These are phyloP conservation scores for Physcomitrellopsis africana DNA, from an alignment of 225 moss, liverwort and hornwort species.

Conservation along the genomic window DNA sequence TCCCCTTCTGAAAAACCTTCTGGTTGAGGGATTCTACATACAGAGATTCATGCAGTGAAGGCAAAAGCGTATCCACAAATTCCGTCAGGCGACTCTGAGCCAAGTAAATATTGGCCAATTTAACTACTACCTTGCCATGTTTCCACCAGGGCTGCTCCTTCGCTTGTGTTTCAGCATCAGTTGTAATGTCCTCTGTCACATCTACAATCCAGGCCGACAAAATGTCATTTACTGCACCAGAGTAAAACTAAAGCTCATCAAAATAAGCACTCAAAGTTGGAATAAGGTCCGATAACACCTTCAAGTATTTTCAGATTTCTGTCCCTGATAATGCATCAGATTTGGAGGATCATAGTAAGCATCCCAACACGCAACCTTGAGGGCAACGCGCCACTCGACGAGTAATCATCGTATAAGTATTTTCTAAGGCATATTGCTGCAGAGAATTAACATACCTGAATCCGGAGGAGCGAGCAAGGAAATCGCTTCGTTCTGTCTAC, in stretches of 20 bases:
- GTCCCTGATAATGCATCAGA: constrained; percentile 7
- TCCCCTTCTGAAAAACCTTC: constrained; percentile 71
- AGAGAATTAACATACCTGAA: constrained; percentile 42
- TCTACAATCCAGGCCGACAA: constrained; percentile 38
- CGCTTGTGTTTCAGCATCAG: constrained; percentile 46
- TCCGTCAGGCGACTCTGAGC: constrained; percentile 57
- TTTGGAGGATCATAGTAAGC: constrained; percentile 15
- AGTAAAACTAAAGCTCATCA: constrained; percentile 12
- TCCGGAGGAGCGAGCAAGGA: constrained; percentile 77
- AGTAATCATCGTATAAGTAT: not conserved
- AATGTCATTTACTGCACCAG: constrained; percentile 22
- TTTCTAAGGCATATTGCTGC: not conserved
- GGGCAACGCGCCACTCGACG: constrained; percentile 9
- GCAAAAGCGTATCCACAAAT: constrained; percentile 85
- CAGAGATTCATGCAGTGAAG: constrained; percentile 82
- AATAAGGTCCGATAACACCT: constrained; percentile 6
- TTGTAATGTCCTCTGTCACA: constrained; percentile 44
- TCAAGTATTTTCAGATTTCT: not conserved
- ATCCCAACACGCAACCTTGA: constrained; percentile 10
- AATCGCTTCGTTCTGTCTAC: constrained; percentile 64
- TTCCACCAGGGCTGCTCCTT: constrained; percentile 86
- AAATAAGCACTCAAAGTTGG: constrained; percentile 21
- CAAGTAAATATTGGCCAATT: constrained; percentile 78
- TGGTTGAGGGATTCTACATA: constrained; percentile 77
- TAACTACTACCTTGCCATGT: constrained; percentile 76